Evolutionary conservation across 2,329 filamentous ascomycete species (phyloP), one percentile per base, ranked within the genome.

Genomic region (Pochonia chlamydosporia): DNA sequence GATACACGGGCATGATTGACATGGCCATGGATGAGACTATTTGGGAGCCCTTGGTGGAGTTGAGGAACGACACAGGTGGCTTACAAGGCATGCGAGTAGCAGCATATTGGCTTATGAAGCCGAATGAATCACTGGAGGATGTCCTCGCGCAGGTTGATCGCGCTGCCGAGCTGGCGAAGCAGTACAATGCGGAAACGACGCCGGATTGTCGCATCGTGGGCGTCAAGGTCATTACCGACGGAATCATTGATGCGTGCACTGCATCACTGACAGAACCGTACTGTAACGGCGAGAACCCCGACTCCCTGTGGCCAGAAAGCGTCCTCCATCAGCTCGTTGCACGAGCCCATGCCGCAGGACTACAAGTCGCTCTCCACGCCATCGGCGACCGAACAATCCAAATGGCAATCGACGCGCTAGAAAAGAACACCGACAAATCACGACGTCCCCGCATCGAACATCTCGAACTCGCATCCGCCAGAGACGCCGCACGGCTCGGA

Each of bases 211-310:
- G 76, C 16, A 60, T 85, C 8, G 74, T 79, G 0, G 82, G 82
- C 4, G 74, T 85, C 60, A 85, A 85, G 57, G 61, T 85, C 20
- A 82, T 85, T 33, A 78, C 76, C 54, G 82, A 85, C 49, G 82
- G 82, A 10, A 78, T 82, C 30, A 71, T 85, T 31, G 82, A 85
- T 52, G 78, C 77, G 0, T 85, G 81, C 60, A 85, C 82, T 2
- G 82, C 82, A 0, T 78, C 75, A 0, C 62, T 85, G 2, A 67
- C 69, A 1, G 73, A 82, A 56, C 81, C 82, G 0, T 85, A 85
- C 56, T 67, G 72, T 4, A 74, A 73, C 51, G 71, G 67, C 1
- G 59, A 66, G 5, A 64, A 68, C 10, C 64, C 72, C 20, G 72
- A 75, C 2, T 69, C 79, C 0, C 68, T 84, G 43, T 85, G 81